These are phyloP conservation scores for Schwanniomyces polymorphus DNA, from an alignment of 805 yeast genomes.

Conservation along the genomic window DNA sequence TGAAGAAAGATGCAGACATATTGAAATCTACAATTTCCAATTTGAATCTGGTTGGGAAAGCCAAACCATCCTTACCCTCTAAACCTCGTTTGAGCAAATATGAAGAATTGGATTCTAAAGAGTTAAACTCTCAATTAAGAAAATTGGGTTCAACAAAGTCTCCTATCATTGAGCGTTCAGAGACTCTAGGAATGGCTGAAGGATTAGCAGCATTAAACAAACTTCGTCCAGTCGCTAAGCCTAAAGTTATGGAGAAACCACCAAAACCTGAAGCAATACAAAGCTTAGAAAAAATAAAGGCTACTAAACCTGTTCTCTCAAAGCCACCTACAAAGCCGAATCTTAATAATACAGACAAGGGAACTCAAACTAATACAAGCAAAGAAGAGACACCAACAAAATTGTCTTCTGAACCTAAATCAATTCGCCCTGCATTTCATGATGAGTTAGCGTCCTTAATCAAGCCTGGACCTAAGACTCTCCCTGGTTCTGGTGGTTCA, in stretches of 20 bases:
- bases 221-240: constrained; percentile 14
- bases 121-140: constrained; percentile 22
- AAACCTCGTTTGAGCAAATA: constrained; percentile 17
- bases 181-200: constrained; percentile 12
- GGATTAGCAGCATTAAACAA: constrained; percentile 14
- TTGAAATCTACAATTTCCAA: constrained; percentile 14
- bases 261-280: constrained; percentile 25
- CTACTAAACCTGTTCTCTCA: not conserved
- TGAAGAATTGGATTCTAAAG: constrained; percentile 20
- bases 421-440: not conserved
- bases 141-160: constrained; percentile 14
- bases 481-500: not conserved
- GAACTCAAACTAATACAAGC: not conserved
- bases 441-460: not conserved
- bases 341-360: not conserved
- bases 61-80: constrained; percentile 9
- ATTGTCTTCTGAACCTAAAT: not conserved
- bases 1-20: not conserved
- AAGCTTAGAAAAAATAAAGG: constrained; percentile 12
- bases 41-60: constrained; percentile 3
- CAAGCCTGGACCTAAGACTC: not conserved
- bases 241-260: constrained; percentile 9
- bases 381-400: not conserved
- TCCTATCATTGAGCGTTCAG: not conserved
- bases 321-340: not conserved